Conservation (phyloP, 164 flowering plant species). For the Akebia trifoliata region DNA sequence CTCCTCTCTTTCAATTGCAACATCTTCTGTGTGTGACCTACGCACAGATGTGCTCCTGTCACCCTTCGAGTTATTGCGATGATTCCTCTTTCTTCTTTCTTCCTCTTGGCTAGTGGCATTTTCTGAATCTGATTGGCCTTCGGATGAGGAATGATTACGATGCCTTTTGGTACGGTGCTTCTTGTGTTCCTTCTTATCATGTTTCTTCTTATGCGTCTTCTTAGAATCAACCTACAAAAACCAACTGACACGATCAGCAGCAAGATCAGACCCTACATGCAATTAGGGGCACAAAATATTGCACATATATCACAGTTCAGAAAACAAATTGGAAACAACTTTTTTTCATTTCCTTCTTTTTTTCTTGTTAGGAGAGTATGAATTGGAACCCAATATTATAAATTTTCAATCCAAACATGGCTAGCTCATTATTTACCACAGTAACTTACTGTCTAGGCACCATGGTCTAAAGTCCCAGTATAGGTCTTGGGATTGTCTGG, state of each 20-base stretch:
- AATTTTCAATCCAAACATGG: too few species aligned
- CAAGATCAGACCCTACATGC: not conserved
- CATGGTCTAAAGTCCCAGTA: too few species aligned
- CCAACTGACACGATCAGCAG: not conserved
- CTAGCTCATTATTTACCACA: too few species aligned
- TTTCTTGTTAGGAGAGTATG: too few species aligned
- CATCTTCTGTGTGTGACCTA: constrained; percentile 20
- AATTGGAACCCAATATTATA: too few species aligned
- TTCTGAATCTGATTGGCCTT: constrained; percentile 28
- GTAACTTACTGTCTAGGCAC: too few species aligned
- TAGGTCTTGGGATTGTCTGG: too few species aligned
- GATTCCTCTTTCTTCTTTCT: constrained; percentile 15
- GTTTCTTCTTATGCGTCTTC: constrained; percentile 27
- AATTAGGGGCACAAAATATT: not conserved
- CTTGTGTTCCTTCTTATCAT: constrained; percentile 19
- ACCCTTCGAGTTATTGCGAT: constrained; percentile 15
- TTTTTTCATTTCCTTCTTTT: not conserved
- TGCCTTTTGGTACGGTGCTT: constrained; percentile 36
- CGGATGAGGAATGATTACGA: constrained; percentile 36
- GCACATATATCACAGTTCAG: not conserved
- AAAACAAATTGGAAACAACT: not conserved
- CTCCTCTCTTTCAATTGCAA: constrained; percentile 14
- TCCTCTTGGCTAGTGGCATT: constrained; percentile 9
- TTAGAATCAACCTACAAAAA: constrained; percentile 45
- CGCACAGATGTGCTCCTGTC: constrained; percentile 17